These are phyloP conservation scores for Crucihimalaya himalaica DNA, from an alignment of 345 rosid genomes.

Conservation along the genomic window DNA sequence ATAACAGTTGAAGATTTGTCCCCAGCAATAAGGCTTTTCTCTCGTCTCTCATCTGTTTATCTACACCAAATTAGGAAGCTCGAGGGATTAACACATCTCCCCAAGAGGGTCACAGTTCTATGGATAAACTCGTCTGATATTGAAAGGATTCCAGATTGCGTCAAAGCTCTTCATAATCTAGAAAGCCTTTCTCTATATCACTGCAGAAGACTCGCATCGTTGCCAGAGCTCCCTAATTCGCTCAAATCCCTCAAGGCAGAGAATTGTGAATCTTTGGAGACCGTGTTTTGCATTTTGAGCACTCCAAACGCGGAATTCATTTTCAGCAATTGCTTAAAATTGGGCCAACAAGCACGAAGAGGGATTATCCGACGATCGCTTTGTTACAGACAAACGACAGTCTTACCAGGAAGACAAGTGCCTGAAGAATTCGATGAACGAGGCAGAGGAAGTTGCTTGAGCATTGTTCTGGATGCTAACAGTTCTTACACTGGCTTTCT, in stretches of 20 bases:
- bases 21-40: no score
- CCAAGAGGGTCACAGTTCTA: not conserved
- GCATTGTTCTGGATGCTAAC: not conserved
- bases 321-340: not conserved
- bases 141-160: not conserved
- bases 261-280: not conserved
- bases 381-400: no score
- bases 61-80: no score
- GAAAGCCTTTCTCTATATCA: fast-evolving
- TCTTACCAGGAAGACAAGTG: not conserved
- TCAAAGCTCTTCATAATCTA: not conserved
- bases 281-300: not conserved
- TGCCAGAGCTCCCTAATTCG: not conserved
- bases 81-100: no score
- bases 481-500: no score
- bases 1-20: no score
- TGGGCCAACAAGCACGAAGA: not conserved
- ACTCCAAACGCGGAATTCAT: no score
- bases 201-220: not conserved
- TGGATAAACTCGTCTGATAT: no score
- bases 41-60: no score
- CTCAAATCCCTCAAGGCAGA: not conserved
- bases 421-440: not conserved
- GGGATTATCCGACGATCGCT: not conserved
- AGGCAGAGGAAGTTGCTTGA: not conserved